phyloP scores from a whole-genome alignment of 2,329 filamentous ascomycete genomes.

The Helotiales sp. region DNA sequence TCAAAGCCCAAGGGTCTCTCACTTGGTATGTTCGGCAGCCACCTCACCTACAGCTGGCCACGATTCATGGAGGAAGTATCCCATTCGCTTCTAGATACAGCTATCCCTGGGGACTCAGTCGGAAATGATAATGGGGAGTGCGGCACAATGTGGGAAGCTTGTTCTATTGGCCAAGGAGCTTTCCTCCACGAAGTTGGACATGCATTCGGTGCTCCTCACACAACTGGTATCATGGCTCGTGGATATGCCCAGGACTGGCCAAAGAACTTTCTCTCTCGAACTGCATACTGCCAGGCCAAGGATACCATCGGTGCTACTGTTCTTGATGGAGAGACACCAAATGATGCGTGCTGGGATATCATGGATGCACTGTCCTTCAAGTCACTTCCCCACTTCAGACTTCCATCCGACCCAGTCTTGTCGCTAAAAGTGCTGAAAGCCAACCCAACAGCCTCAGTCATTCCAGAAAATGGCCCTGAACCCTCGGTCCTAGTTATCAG shows the following conservation, averaged over 20 bases:
- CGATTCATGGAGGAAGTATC: conserved; percentile 70
- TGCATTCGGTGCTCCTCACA: conserved; percentile 71
- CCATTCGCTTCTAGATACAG: conserved; percentile 51
- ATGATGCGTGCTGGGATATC: conserved; percentile 72
- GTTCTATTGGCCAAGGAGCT: conserved; percentile 64
- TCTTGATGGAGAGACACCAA: conserved; percentile 46
- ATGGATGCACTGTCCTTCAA: conserved; percentile 71
- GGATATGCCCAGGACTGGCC: conserved; percentile 51
- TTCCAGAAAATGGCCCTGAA: conserved; percentile 33
- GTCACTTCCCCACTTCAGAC: conserved; percentile 69
- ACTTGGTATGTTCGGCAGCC: conserved; percentile 74
- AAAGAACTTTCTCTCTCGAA: conserved; percentile 48
- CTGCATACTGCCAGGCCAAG: conserved; percentile 43
- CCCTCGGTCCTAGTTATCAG: conserved; percentile 27
- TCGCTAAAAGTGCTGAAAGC: conserved; percentile 33
- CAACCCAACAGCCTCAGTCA: conserved; percentile 21
- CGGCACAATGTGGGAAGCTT: conserved; percentile 51
- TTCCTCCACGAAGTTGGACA: conserved; percentile 75
- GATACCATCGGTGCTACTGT: conserved; percentile 41
- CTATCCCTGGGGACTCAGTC: conserved; percentile 46
- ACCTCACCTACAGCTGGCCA: conserved; percentile 72
- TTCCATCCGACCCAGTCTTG: conserved; percentile 61
- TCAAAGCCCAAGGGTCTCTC: conserved; percentile 60
- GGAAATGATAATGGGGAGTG: conserved; percentile 52
- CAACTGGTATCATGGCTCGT: conserved; percentile 67